Evolutionary conservation across 2,329 filamentous ascomycete species (phyloP), one percentile per base, ranked within the genome.

Genomic region (Fusarium vanettenii): DNA sequence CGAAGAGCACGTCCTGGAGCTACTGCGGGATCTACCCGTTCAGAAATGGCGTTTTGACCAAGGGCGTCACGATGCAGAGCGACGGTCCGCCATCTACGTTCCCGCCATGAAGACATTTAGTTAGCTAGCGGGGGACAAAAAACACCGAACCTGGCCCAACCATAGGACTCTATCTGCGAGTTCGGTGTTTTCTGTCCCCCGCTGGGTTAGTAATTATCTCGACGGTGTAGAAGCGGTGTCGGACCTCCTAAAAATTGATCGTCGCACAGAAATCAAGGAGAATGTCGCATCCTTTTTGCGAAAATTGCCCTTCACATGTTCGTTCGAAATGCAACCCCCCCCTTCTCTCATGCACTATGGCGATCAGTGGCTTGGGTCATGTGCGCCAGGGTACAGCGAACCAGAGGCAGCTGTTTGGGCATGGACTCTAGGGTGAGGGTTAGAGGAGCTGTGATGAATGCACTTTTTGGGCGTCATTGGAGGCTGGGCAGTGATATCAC

Each of bases 281-380:
- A 60, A 48, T 43, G 71, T 60, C 25, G 68, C 52, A 45, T 72
- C 43, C 13, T 18, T 35, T 59, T 69, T 69, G 64, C 69, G 60
- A 69, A 70, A 64, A 75, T 59, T 25, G 25, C 20, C 31, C 29
- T 74, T 74, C 72, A 75, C 72, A 75, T 75, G 72, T 59, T n/a
- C 10, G n/a, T 59, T n/a, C 9, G 2, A 16, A 18, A 66, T 68
- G 71, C 27, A 50, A 64, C 71, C 45, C 70, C 45, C 39, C 70
- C 39, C 39, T 20, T 41, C 33, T 70, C 27, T 64, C 37, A 74
- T 74, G 72, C 69, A 70, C 3, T 25, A 29, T 50, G 72, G 55
- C 72, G 72, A 74, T 74, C 72, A 10, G 71, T 74, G 71, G 71
- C 71, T 70, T 66, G 69, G 65, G 62, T 74, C 72, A 74, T 25